Evolutionary conservation across 306 rosid species (phyloP).

Genomic region (Geum urbanum): DNA sequence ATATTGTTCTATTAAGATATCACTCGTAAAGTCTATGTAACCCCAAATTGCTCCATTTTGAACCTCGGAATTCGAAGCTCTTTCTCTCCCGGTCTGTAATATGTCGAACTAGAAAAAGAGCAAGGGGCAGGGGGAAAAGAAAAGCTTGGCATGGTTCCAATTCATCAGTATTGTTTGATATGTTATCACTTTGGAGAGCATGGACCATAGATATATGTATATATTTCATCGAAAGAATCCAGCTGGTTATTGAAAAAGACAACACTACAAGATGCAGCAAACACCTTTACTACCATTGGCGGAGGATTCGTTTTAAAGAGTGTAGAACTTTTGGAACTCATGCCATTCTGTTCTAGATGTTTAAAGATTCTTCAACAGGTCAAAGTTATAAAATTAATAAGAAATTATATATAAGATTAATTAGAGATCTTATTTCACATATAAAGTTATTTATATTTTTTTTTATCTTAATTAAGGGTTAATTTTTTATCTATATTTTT

Average conservation of each 20-base stretch:
- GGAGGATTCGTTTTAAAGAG: constrained; percentile 50
- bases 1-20: too few relatives aligned
- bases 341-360: constrained; percentile 12
- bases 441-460: too few relatives aligned
- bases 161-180: constrained; percentile 1
- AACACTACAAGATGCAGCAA: constrained; percentile 43
- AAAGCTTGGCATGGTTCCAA: constrained; percentile 2
- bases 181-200: constrained; percentile 35
- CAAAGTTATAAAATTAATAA: constrained; percentile 14
- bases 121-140: constrained; percentile 14
- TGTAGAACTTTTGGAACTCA: too few relatives aligned
- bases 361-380: constrained; percentile 39
- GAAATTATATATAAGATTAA: too few relatives aligned
- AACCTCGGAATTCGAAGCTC: constrained; percentile 29
- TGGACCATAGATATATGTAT: constrained; percentile 36
- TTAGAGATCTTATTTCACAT: too few relatives aligned
- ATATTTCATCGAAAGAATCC: constrained; percentile 41
- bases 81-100: constrained; percentile 34
- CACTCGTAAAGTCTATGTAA: too few relatives aligned
- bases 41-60: too few relatives aligned
- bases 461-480: too few relatives aligned
- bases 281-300: constrained; percentile 48
- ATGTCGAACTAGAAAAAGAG: constrained; percentile 2
- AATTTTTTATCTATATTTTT: too few relatives aligned
- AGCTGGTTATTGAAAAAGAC: constrained; percentile 35